Conservation (phyloP, 1,284 basidiomycete genomes). For the Vanrija humicola region DNA sequence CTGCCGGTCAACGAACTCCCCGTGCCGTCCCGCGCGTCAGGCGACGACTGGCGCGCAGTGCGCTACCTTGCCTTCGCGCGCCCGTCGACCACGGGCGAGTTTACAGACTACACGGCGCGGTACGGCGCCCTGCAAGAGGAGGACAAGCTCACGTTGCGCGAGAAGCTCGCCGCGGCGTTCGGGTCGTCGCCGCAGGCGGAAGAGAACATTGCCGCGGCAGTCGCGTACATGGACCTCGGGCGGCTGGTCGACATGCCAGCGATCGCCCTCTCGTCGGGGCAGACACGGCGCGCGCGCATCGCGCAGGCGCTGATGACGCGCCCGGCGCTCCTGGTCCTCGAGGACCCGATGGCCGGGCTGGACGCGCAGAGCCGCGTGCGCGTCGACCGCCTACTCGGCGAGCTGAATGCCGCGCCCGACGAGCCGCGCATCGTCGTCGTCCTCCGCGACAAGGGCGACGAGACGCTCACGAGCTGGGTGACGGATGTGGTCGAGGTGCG, state of each 20-base stretch:
- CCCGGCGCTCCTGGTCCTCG: conserved; percentile 71
- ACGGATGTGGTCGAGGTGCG: conserved; percentile 67
- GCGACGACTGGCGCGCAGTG: conserved; percentile 47
- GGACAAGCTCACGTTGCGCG: conserved; percentile 56
- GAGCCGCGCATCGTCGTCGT: conserved; percentile 65
- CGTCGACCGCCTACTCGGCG: conserved; percentile 36
- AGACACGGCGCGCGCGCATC: conserved; percentile 82
- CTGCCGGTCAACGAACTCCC: conserved; percentile 59
- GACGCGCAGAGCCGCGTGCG: conserved; percentile 41
- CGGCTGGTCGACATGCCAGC: conserved; percentile 72
- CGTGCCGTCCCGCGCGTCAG: conserved; percentile 1
- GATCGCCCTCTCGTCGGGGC: conserved; percentile 83
- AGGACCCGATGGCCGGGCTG: conserved; percentile 63
- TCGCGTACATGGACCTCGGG: conserved; percentile 56
- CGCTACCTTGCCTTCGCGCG: conserved; percentile 71
- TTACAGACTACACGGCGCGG: conserved; percentile 84
- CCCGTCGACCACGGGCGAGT: conserved; percentile 63
- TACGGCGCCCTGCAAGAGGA: conserved; percentile 82
- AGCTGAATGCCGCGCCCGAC: conserved; percentile 34
- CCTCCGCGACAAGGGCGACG: conserved; percentile 63
- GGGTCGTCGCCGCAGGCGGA: conserved; percentile 28
- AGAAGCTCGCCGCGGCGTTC: conserved; percentile 14
- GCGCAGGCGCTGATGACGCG: conserved; percentile 67
- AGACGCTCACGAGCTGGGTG: conserved; percentile 76
- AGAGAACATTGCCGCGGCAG: conserved; percentile 55